These are phyloP conservation scores for Penicillium crystallinum DNA, from an alignment of 495 filamentous ascomycete species.

Conservation along the genomic window DNA sequence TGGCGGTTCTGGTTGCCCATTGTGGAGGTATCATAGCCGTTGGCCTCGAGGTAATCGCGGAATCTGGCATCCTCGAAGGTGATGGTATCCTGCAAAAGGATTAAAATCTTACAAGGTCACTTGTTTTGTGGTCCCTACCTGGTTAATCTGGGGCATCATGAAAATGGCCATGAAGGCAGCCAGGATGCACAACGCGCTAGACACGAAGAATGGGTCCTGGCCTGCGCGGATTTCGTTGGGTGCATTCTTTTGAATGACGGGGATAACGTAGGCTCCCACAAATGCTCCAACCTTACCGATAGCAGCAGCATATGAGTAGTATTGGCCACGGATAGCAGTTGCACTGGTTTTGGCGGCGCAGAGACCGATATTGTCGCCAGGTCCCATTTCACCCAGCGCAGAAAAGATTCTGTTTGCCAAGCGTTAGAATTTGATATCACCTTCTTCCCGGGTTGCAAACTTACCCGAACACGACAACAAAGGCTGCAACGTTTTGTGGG, in stretches of 20 bases:
- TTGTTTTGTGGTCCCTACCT: constrained; percentile 33
- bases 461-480: constrained; percentile 66
- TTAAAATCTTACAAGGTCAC: neutral
- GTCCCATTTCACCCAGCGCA: constrained; percentile 76
- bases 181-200: constrained; percentile 58
- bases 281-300: constrained; percentile 86
- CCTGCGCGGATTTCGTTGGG: constrained; percentile 56
- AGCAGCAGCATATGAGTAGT: constrained; percentile 86
- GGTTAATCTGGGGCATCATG: constrained; percentile 60
- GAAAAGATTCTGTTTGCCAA: constrained; percentile 61
- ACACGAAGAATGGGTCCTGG: constrained; percentile 79
- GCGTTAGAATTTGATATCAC: neutral
- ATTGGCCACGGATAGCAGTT: constrained; percentile 81
- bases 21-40: constrained; percentile 67
- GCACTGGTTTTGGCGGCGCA: constrained; percentile 82
- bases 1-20: constrained; percentile 45
- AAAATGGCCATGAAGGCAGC: constrained; percentile 55
- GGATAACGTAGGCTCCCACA: constrained; percentile 80
- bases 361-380: constrained; percentile 88
- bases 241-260: constrained; percentile 60
- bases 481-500: constrained; percentile 61
- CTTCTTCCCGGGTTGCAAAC: neutral
- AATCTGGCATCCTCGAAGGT: constrained; percentile 65
- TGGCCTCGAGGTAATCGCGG: constrained; percentile 56
- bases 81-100: constrained; percentile 54